Percentiles rank a stretch among this genome's conserved stretches.
These are phyloP conservation scores for Globisporangium paddicum DNA, from an alignment of 352 stramenopile species.

Conservation along the genomic window DNA sequence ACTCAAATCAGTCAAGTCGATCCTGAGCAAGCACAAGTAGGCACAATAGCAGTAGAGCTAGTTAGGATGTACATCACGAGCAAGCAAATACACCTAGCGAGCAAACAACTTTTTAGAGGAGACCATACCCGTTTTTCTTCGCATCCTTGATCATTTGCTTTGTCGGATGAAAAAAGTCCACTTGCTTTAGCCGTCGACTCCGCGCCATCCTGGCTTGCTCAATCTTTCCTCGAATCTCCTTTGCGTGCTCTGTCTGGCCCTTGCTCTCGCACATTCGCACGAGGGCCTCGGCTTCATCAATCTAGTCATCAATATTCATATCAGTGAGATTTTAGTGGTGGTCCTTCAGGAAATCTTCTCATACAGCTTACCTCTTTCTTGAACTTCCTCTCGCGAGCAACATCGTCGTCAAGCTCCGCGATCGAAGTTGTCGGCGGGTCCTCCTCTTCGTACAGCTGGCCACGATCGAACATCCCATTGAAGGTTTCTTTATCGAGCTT, in stretches of 20 bases:
- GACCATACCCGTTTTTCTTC: constrained; percentile 58
- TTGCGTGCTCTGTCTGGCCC: constrained; percentile 47
- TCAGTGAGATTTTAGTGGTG: not conserved
- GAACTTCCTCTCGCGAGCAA: constrained; percentile 41
- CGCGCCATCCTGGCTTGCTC: constrained; percentile 42
- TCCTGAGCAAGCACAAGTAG: constrained; percentile 25
- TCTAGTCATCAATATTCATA: constrained; percentile 17
- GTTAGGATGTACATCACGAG: too few species aligned
- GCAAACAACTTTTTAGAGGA: not conserved
- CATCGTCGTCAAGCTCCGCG: constrained; percentile 20
- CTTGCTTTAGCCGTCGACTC: constrained; percentile 41
- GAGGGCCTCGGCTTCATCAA: constrained; percentile 61
- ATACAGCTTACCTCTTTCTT: constrained; percentile 34
- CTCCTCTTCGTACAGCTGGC: constrained; percentile 42
- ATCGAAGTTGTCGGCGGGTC: not conserved
- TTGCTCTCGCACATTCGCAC: constrained; percentile 67
- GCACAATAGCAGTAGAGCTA: not conserved
- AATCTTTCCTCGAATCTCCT: constrained; percentile 64
- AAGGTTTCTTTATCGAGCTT: constrained; percentile 73
- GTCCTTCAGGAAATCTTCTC: not conserved
- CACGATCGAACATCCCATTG: constrained; percentile 78
- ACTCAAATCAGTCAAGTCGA: constrained; percentile 66
- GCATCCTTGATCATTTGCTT: constrained; percentile 74
- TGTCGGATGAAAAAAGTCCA: constrained; percentile 79
- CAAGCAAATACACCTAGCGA: not conserved